These are phyloP conservation scores for Pichia pseudocactophila DNA, from an alignment of 805 yeast genomes.

Conservation along the genomic window DNA sequence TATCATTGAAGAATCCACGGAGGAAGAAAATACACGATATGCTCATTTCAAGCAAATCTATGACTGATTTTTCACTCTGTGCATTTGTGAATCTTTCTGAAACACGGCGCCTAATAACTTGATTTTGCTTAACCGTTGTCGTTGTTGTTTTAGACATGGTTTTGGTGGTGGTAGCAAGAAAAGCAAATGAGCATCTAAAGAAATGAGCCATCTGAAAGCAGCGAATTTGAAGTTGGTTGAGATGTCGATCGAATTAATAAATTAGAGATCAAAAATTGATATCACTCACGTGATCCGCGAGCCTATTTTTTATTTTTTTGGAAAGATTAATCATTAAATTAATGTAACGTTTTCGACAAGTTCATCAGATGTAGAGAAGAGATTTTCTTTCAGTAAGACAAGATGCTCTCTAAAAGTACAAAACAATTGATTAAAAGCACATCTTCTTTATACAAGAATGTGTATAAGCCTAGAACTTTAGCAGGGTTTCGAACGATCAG, in stretches of 20 bases:
- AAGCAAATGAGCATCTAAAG: background rate
- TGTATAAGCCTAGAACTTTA: background rate
- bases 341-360: too few relatives aligned
- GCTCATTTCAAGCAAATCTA: slow-evolving; percentile 42
- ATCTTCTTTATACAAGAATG: background rate
- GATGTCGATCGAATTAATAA: too few relatives aligned
- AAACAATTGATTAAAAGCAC: background rate
- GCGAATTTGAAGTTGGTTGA: too few relatives aligned
- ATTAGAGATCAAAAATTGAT: too few relatives aligned
- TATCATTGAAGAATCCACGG: slow-evolving; percentile 50
- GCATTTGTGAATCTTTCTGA: slow-evolving; percentile 16
- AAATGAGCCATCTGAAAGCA: too few relatives aligned
- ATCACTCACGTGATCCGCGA: too few relatives aligned
- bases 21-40: slow-evolving; percentile 50
- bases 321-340: too few relatives aligned
- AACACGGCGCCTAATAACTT: slow-evolving; percentile 6
- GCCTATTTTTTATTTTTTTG: too few relatives aligned
- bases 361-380: background rate
- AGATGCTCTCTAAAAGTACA: slow-evolving; percentile 5
- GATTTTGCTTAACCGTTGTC: background rate
- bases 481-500: slow-evolving; percentile 1
- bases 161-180: background rate
- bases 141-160: background rate
- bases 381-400: background rate
- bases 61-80: slow-evolving; percentile 36